These are phyloP conservation scores for Pythium utonaiense DNA, from an alignment of 352 stramenopile genomes.

Conservation along the genomic window DNA sequence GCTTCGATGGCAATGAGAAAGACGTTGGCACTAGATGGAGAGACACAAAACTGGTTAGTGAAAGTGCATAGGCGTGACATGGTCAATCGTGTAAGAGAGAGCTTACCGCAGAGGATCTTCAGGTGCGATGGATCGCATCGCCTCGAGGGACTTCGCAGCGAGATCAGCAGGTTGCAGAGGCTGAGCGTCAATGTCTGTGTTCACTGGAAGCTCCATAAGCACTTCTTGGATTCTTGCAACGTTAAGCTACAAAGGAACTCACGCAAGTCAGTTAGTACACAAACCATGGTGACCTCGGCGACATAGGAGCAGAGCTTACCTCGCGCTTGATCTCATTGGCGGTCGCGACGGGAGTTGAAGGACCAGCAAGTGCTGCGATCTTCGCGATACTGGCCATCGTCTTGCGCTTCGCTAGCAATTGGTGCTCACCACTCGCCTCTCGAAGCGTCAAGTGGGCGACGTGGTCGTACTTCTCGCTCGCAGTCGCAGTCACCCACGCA, in stretches of 20 bases:
- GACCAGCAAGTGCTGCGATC: conserved; percentile 63
- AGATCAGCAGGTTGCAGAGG: conserved; percentile 46
- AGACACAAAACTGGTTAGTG: neutral
- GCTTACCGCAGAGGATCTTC: conserved; percentile 55
- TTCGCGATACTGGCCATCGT: conserved; percentile 79
- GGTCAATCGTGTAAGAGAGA: neutral
- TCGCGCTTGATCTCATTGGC: conserved; percentile 57
- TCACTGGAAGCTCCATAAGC: conserved; percentile 51
- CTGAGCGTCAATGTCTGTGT: conserved; percentile 30
- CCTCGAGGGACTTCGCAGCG: conserved; percentile 46
- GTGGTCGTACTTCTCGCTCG: conserved; percentile 62
- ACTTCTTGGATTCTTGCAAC: conserved; percentile 58
- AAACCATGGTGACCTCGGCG: neutral
- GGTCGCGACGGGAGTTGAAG: conserved; percentile 32
- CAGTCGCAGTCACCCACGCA: conserved; percentile 64
- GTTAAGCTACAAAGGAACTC: conserved; percentile 37
- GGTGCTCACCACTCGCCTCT: conserved; percentile 47
- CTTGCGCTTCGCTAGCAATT: conserved; percentile 59
- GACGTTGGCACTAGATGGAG: conserved; percentile 42
- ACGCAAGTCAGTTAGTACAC: neutral
- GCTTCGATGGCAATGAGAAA: conserved; percentile 71
- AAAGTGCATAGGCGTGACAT: too few relatives aligned
- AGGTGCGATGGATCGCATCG: conserved; percentile 32
- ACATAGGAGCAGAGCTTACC: conserved; percentile 24
- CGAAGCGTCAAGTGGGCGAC: conserved; percentile 47